phyloP scores from a whole-genome alignment of 805 yeast species.

The Sungouiozyma intestinalis region DNA sequence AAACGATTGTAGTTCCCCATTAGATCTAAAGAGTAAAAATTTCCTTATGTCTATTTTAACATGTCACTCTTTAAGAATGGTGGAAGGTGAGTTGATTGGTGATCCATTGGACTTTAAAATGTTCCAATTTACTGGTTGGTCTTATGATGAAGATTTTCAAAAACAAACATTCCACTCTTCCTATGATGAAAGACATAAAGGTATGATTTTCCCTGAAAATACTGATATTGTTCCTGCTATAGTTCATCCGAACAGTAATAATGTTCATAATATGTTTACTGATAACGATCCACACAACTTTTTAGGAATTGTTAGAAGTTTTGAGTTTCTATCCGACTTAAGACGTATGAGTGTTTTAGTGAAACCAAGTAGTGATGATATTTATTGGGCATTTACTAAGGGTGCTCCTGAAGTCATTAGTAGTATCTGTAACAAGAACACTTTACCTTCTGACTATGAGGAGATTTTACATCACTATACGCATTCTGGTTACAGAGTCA shows the following conservation, averaged over 20 bases:
- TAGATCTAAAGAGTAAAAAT: constrained; percentile 21
- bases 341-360: constrained; percentile 87
- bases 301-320: constrained; percentile 43
- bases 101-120: constrained; percentile 91
- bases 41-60: constrained; percentile 37
- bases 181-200: constrained; percentile 32
- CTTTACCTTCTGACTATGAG: constrained; percentile 67
- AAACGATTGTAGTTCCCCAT: constrained; percentile 22
- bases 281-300: constrained; percentile 29
- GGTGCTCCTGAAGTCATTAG: constrained; percentile 96
- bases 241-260: constrained; percentile 33
- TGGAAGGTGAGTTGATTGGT: constrained; percentile 76
- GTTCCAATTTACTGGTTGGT: constrained; percentile 84
- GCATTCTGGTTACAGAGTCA: constrained; percentile 88
- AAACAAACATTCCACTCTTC: constrained; percentile 29
- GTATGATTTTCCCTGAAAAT: constrained; percentile 33
- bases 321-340: constrained; percentile 75
- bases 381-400: constrained; percentile 55
- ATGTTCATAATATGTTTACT: constrained; percentile 27
- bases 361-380: constrained; percentile 33
- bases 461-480: constrained; percentile 75
- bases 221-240: constrained; percentile 39
- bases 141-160: constrained; percentile 54
- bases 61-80: constrained; percentile 77
- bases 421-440: constrained; percentile 58